These are phyloP conservation scores for Vicia sativa DNA, from an alignment of 306 rosid species.

Conservation along the genomic window DNA sequence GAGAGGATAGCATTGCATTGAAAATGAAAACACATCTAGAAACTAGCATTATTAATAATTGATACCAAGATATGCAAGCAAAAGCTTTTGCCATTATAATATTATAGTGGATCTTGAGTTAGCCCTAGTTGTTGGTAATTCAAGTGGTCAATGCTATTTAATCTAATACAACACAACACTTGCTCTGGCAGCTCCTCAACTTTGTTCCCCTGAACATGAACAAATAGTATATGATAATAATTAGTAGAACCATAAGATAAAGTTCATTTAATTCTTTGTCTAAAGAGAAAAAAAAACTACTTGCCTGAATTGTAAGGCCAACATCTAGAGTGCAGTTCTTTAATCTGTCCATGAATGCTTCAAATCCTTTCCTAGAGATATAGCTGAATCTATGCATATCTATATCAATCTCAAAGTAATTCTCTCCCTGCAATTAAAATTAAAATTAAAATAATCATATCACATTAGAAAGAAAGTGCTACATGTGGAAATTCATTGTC, in stretches of 20 bases:
- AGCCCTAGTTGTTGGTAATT: slow-evolving; percentile 80
- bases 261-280: slow-evolving; percentile 4
- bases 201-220: slow-evolving; percentile 76
- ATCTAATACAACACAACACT: slow-evolving; percentile 81
- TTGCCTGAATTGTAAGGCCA: slow-evolving; percentile 98
- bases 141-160: slow-evolving; percentile 81
- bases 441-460: not conserved
- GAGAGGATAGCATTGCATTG: not conserved
- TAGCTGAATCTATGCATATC: slow-evolving; percentile 99
- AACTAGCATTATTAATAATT: slow-evolving; percentile 41
- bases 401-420: slow-evolving; percentile 92
- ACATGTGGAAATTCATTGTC: slow-evolving; percentile 1
- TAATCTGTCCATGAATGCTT: slow-evolving; percentile 85
- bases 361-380: slow-evolving; percentile 94
- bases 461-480: slow-evolving; percentile 15
- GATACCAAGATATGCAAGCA: slow-evolving; percentile 38
- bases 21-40: slow-evolving; percentile 34
- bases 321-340: slow-evolving; percentile 79
- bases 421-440: slow-evolving; percentile 64
- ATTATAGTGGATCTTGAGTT: slow-evolving; percentile 53
- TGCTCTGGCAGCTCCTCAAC: slow-evolving; percentile 96
- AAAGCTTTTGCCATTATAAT: slow-evolving; percentile 35
- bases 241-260: slow-evolving; percentile 17
- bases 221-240: slow-evolving; percentile 11
- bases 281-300: slow-evolving; percentile 25